Conservation (phyloP, 176 grass and related monocot genomes). For the Ananas comosus region DNA sequence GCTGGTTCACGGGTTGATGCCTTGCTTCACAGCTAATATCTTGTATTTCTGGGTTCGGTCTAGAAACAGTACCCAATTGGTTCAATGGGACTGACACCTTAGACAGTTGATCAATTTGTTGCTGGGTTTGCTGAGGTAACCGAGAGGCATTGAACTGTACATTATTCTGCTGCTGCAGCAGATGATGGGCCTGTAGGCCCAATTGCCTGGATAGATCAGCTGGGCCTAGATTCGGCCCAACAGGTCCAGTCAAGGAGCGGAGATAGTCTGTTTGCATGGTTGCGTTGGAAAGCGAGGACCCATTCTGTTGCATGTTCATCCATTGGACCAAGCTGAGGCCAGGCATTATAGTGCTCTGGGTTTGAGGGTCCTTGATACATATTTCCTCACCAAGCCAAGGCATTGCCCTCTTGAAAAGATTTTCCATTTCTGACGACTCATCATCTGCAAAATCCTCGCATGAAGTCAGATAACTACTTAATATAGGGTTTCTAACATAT, state of each 20-base stretch:
- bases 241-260: conserved; percentile 36
- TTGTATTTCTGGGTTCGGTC: conserved; percentile 35
- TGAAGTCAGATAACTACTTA: not conserved
- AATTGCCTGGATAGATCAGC: conserved; percentile 52
- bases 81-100: conserved; percentile 35
- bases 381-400: conserved; percentile 89
- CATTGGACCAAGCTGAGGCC: conserved; percentile 82
- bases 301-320: conserved; percentile 82
- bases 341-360: conserved; percentile 66
- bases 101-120: conserved; percentile 38
- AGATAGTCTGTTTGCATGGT: conserved; percentile 62
- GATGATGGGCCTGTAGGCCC: conserved; percentile 33
- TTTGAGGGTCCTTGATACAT: conserved; percentile 83
- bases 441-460: conserved; percentile 40
- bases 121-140: conserved; percentile 39
- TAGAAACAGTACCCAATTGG: conserved; percentile 25
- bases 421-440: conserved; percentile 79
- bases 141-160: conserved; percentile 45
- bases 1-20: conserved; percentile 28
- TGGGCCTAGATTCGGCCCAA: conserved; percentile 43
- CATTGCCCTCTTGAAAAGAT: conserved; percentile 67
- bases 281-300: conserved; percentile 42
- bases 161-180: conserved; percentile 52
- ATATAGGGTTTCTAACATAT: no score
- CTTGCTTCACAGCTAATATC: conserved; percentile 33